A percentile compares a stretch with the other conserved stretches of the same genome.
phyloP scores from a whole-genome alignment of 2,329 filamentous ascomycete genomes.

The Pestalotiopsis sp. region DNA sequence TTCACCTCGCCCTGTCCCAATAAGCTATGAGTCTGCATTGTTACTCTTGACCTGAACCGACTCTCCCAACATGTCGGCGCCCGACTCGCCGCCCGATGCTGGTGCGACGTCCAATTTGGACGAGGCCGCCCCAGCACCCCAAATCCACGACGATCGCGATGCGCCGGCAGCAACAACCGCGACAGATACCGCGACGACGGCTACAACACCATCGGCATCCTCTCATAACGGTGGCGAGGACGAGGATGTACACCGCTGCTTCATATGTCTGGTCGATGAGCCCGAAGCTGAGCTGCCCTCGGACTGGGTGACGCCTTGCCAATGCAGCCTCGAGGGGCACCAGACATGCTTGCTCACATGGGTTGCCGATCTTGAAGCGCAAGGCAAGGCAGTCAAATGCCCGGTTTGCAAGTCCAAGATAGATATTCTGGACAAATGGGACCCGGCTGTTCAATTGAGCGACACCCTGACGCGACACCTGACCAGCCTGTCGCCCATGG shows the following conservation, averaged over 20 bases:
- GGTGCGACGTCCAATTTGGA: slow-evolving; percentile 5
- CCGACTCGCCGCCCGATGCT: background rate
- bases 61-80: slow-evolving; percentile 7
- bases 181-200: background rate
- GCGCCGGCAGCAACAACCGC: background rate
- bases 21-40: background rate
- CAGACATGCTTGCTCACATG: slow-evolving; percentile 85
- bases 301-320: slow-evolving; percentile 85
- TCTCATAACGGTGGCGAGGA: slow-evolving; percentile 13
- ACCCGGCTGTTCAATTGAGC: slow-evolving; percentile 69
- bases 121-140: slow-evolving; percentile 17
- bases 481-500: slow-evolving; percentile 58
- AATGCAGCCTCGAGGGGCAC: slow-evolving; percentile 88
- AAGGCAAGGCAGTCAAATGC: slow-evolving; percentile 71
- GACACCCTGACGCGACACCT: slow-evolving; percentile 59
- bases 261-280: slow-evolving; percentile 65
- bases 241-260: slow-evolving; percentile 50
- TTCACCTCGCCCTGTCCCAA: background rate
- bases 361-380: slow-evolving; percentile 84
- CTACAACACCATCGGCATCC: background rate
- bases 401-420: slow-evolving; percentile 90
- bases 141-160: slow-evolving; percentile 17
- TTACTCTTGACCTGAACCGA: background rate
- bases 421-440: slow-evolving; percentile 72
- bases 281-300: slow-evolving; percentile 48